phyloP scores from a whole-genome alignment of 495 filamentous ascomycete genomes.

The Astrocystis sublimbata region DNA sequence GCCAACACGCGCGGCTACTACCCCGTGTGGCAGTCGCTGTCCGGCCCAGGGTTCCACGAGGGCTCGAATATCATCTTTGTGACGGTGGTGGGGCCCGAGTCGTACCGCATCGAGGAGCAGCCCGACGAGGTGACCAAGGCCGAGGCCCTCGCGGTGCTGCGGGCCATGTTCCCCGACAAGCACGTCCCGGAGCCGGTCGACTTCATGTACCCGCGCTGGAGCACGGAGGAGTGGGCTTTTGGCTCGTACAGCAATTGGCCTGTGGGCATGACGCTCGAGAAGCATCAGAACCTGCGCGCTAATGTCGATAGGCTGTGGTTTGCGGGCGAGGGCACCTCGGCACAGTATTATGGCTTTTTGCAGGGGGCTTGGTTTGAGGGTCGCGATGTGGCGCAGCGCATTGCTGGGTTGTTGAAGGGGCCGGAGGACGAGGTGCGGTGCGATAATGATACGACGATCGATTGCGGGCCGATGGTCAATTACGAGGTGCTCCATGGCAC shows the following conservation, averaged over 20 bases:
- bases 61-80: constrained; percentile 69
- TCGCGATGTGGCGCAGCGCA: constrained; percentile 49
- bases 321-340: constrained; percentile 70
- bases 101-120: constrained; percentile 67
- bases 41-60: constrained; percentile 58
- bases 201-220: constrained; percentile 75
- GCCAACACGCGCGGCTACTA: constrained; percentile 65
- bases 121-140: constrained; percentile 59
- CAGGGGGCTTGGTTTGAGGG: constrained; percentile 65
- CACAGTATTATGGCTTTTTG: constrained; percentile 71
- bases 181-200: constrained; percentile 65
- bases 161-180: constrained; percentile 63
- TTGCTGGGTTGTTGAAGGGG: constrained; percentile 48
- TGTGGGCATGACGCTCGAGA: constrained; percentile 61
- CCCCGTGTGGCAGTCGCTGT: constrained; percentile 70
- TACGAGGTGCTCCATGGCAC: constrained; percentile 34
- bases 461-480: constrained; percentile 25
- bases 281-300: constrained; percentile 73
- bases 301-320: constrained; percentile 67
- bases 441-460: constrained; percentile 29
- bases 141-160: constrained; percentile 62
- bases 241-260: constrained; percentile 79
- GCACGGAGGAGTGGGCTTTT: constrained; percentile 60
- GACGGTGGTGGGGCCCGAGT: constrained; percentile 62
- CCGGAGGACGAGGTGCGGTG: constrained; percentile 23